Evolutionary conservation across 345 rosid species (phyloP), one percentile per base, ranked within the genome.

Genomic region (Dipteronia sinensis): DNA sequence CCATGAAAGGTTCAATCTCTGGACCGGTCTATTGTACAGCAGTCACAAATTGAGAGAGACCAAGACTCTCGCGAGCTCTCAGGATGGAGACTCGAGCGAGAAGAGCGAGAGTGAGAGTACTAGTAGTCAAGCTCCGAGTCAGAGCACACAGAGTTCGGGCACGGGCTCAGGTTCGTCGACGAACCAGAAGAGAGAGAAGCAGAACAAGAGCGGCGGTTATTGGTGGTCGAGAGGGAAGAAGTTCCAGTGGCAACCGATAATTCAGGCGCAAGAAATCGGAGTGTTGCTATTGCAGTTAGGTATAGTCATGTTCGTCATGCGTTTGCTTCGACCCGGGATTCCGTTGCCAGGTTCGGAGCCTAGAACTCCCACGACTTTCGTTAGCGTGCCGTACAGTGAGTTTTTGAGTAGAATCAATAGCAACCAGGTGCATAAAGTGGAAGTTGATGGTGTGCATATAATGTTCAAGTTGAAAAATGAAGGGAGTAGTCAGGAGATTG

Each of bases 301-400:
- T 67, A 80, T 96, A 73, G 90, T 90, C 69, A 85, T 92, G 92
- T 89, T 90, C 58, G 95, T 90, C 31, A 87, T 91, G 94, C 85
- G 98, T 83, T 81, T 94, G 85, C 91, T 96, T 42, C 90, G 98
- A 4, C 97, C 94, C 1, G 97, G 95, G n/a, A 83, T 94, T 47
- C 94, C 95, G 1, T 82, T 92, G 34, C 98, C 97, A 0, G 97
- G 98, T 1, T 89, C 94, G 7, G 98, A 96, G 83, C 97, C 97
- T 0, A 83, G 92, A 53, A 85, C 84, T 1, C 95, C 88, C 31
- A 88, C 94, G 7, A 86, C 86, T 19, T 84, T 88, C 29, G 71
- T 91, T 31, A 87, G 88, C 53, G 98, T 96, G 1, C 98, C 99
- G 8, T 96, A 94, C 75, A 94, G 98, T 67, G 98, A 91, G 2